Conservation (phyloP, 2,329 filamentous ascomycete species). For the Dactylellina haptotyla region DNA sequence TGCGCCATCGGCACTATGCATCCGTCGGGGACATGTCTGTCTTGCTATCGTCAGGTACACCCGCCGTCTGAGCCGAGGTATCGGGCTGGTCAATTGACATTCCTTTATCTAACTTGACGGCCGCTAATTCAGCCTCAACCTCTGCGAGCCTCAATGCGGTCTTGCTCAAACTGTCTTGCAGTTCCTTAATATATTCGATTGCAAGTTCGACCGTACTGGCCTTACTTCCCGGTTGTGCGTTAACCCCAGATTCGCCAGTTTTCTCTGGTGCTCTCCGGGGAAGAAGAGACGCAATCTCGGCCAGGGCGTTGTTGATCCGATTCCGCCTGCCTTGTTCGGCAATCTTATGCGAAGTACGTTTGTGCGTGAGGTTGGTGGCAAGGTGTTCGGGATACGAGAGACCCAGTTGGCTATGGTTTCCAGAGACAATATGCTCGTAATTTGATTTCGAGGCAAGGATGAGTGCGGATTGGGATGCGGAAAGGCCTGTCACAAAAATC, state of each 20-base stretch:
- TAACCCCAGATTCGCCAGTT: constrained; percentile 6
- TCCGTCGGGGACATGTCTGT: constrained; percentile 10
- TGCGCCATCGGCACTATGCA: not conserved
- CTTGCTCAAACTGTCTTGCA: constrained; percentile 77
- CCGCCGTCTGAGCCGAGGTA: constrained; percentile 26
- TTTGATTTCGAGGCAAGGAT: constrained; percentile 94
- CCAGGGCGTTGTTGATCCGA: constrained; percentile 90
- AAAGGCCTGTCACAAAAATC: constrained; percentile 60
- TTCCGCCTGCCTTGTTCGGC: constrained; percentile 96
- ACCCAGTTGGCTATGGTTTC: constrained; percentile 81
- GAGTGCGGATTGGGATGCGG: constrained; percentile 72
- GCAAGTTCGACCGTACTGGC: constrained; percentile 95
- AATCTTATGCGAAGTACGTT: constrained; percentile 96
- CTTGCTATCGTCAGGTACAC: constrained; percentile 5
- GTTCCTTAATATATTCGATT: constrained; percentile 89
- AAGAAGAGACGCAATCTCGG: constrained; percentile 88
- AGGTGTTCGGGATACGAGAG: constrained; percentile 90
- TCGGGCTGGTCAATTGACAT: constrained; percentile 24
- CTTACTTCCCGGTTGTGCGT: constrained; percentile 71
- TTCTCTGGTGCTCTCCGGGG: constrained; percentile 66
- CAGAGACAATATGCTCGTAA: constrained; percentile 96
- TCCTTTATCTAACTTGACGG: constrained; percentile 36
- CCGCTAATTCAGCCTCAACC: constrained; percentile 65
- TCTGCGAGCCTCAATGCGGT: constrained; percentile 72
- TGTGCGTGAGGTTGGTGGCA: constrained; percentile 92